phyloP scores from a whole-genome alignment of 495 filamentous ascomycete genomes.

The Bathelium albidoporum region DNA sequence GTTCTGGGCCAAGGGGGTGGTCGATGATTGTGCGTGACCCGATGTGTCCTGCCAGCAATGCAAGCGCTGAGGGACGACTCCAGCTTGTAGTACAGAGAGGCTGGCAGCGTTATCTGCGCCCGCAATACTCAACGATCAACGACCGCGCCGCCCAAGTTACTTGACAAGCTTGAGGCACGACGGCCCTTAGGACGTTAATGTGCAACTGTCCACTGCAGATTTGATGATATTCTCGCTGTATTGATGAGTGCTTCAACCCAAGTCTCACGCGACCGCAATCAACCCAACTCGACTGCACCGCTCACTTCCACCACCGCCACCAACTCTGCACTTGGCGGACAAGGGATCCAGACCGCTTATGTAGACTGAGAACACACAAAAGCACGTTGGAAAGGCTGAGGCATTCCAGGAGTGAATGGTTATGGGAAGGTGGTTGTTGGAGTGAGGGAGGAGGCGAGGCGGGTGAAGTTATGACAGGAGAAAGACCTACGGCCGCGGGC shows the following conservation, averaged over 20 bases:
- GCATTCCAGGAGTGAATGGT: neutral
- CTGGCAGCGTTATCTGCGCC: neutral
- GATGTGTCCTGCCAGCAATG: conserved; percentile 1
- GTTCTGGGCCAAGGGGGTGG: neutral
- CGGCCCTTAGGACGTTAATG: neutral
- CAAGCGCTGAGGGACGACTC: neutral
- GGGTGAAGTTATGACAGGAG: neutral
- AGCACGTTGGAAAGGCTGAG: neutral
- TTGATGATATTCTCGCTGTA: conserved; percentile 6
- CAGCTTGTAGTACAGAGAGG: neutral
- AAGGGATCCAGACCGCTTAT: conserved; percentile 1
- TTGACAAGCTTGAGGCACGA: neutral
- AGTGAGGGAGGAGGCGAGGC: neutral
- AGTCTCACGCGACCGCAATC: neutral
- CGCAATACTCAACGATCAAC: conserved; percentile 2
- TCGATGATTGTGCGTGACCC: neutral
- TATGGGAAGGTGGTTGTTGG: neutral
- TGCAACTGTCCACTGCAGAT: conserved; percentile 1
- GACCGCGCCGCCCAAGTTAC: neutral
- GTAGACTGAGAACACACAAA: conserved; percentile 1
- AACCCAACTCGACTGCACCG: neutral
- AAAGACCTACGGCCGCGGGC: neutral
- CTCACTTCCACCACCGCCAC: neutral
- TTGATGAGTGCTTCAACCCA: neutral
- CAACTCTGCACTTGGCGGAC: neutral